Percentiles rank a stretch among this genome's conserved stretches.
These are phyloP conservation scores for Pythium scleroteichum DNA, from an alignment of 352 stramenopile species.

Conservation along the genomic window DNA sequence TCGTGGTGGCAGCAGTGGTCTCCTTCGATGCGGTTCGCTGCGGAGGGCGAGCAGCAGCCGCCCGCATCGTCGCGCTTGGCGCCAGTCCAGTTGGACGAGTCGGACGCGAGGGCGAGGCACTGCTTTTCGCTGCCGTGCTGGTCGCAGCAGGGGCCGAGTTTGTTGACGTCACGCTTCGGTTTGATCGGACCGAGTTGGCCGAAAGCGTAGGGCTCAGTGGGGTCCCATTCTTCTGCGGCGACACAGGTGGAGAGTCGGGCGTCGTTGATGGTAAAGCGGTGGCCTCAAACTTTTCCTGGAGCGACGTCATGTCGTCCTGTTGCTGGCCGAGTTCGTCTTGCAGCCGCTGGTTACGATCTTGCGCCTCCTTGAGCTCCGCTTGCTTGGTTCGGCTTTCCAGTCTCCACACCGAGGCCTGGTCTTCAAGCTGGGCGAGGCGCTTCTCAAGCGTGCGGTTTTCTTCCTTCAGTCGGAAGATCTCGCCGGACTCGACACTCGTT, in stretches of 20 bases:
- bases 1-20: neutral
- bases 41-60: slow-evolving; percentile 1
- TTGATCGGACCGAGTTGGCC: slow-evolving; percentile 34
- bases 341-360: slow-evolving; percentile 42
- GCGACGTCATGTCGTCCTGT: slow-evolving; percentile 29
- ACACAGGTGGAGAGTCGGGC: slow-evolving; percentile 19
- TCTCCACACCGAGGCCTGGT: slow-evolving; percentile 36
- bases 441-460: slow-evolving; percentile 52
- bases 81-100: neutral
- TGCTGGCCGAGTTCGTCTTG: slow-evolving; percentile 51
- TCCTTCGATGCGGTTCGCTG: slow-evolving; percentile 13
- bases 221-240: slow-evolving; percentile 10
- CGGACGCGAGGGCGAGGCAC: neutral
- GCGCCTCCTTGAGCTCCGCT: slow-evolving; percentile 46
- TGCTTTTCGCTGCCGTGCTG: neutral
- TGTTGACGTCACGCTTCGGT: slow-evolving; percentile 44
- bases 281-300: slow-evolving; percentile 37
- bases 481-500: slow-evolving; percentile 79
- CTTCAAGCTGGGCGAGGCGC: slow-evolving; percentile 27
- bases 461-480: slow-evolving; percentile 72
- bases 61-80: neutral
- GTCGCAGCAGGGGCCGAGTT: slow-evolving; percentile 36
- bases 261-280: slow-evolving; percentile 6
- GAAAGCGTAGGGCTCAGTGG: slow-evolving; percentile 44
- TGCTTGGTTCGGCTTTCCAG: slow-evolving; percentile 48